Percentiles rank a stretch among this genome's conserved stretches.
Conservation (phyloP, 805 yeast species). For the Candida insectalens region DNA sequence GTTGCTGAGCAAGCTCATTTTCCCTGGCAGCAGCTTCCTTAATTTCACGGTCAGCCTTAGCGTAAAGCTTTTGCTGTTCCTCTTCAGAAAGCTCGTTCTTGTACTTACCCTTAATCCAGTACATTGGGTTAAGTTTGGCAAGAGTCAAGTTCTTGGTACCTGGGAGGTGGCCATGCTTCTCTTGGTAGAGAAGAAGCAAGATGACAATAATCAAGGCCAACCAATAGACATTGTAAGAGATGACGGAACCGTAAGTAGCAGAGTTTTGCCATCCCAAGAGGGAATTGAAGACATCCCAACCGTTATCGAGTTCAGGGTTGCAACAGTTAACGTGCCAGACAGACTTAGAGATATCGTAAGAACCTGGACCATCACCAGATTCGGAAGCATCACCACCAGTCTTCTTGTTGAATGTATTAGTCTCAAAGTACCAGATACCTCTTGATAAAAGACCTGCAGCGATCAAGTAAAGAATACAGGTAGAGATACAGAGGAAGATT, state of each 20-base stretch:
- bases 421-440: slow-evolving; percentile 86
- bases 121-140: slow-evolving; percentile 59
- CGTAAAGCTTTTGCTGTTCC: slow-evolving; percentile 46
- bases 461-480: slow-evolving; percentile 81
- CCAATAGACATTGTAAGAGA: slow-evolving; percentile 90
- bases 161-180: slow-evolving; percentile 75
- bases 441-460: slow-evolving; percentile 90
- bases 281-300: slow-evolving; percentile 97
- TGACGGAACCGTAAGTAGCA: slow-evolving; percentile 87
- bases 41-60: slow-evolving; percentile 25
- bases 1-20: slow-evolving; percentile 6
- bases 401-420: slow-evolving; percentile 45
- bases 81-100: slow-evolving; percentile 42
- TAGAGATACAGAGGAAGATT: slow-evolving; percentile 76
- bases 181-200: slow-evolving; percentile 66
- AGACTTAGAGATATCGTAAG: slow-evolving; percentile 67
- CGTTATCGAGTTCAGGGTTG: slow-evolving; percentile 83
- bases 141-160: slow-evolving; percentile 40
- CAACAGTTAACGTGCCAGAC: slow-evolving; percentile 99
- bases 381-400: slow-evolving; percentile 97
- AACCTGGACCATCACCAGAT: slow-evolving; percentile 89
- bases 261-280: slow-evolving; percentile 96
- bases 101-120: slow-evolving; percentile 60
- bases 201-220: slow-evolving; percentile 47
- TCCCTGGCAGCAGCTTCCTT: slow-evolving; percentile 20